A percentile compares a stretch with the other conserved stretches of the same genome.
phyloP scores from a whole-genome alignment of 768 basidiomycete genomes.

The Exsudoporus frostii region DNA sequence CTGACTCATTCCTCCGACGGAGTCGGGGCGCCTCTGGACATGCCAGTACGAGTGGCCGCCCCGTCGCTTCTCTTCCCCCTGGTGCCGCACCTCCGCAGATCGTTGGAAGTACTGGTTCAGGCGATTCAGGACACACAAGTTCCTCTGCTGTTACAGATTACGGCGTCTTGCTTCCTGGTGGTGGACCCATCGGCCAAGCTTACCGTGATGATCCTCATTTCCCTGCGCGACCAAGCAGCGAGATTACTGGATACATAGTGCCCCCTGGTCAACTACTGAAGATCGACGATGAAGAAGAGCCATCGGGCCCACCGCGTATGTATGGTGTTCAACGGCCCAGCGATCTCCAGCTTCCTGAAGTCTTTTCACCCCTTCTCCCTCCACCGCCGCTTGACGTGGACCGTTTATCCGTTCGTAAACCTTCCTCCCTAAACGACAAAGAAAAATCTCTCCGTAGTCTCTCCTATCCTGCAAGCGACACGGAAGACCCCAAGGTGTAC shows the following conservation, averaged over 20 bases:
- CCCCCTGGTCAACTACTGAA: conserved; percentile 35
- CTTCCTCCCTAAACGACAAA: conserved; percentile 29
- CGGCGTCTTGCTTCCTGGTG: conserved; percentile 30
- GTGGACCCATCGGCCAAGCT: conserved; percentile 33
- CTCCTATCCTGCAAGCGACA: conserved; percentile 33
- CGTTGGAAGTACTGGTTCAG: conserved; percentile 40
- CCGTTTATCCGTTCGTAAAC: conserved; percentile 22
- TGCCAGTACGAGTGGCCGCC: conserved; percentile 13
- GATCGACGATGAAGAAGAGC: conserved; percentile 34
- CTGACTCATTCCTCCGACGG: conserved; percentile 57
- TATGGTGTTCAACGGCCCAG: conserved; percentile 22
- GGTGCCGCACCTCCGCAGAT: conserved; percentile 33
- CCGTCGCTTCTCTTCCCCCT: conserved; percentile 28
- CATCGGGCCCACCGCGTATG: conserved; percentile 26
- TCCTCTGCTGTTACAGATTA: conserved; percentile 40
- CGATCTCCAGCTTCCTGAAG: conserved; percentile 26
- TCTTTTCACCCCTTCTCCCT: conserved; percentile 36
- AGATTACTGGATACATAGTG: conserved; percentile 34
- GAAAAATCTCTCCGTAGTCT: conserved; percentile 33
- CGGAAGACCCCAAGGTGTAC: conserved; percentile 32
- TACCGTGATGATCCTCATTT: conserved; percentile 24
- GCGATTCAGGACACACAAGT: conserved; percentile 37
- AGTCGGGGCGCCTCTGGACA: conserved; percentile 24
- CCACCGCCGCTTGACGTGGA: conserved; percentile 38
- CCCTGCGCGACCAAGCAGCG: conserved; percentile 30